Base-by-base conservation (phyloP, 108 stramenopile genomes). In the Pseudonitzschia delicatissima region DNA sequence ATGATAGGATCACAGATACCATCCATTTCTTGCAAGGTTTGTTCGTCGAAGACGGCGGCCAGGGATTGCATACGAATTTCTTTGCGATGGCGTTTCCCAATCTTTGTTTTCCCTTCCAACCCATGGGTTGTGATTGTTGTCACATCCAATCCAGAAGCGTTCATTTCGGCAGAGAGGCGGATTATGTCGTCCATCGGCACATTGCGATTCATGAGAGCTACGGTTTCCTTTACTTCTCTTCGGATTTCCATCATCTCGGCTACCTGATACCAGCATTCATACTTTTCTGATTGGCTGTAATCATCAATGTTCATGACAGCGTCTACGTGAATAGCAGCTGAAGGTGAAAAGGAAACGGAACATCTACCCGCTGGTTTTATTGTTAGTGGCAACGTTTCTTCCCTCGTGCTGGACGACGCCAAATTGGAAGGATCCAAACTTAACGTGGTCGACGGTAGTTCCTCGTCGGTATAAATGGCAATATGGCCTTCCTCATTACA, bases 11-110 rank as follows among this genome's bases (percentile, higher is more conserved):
- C 57, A 15, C 12, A 9, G 3, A 58, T 17, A 33, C 57, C 57
- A 21, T 58, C 57, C 34, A 58, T 58, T 35, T 35, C 57, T 58
- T 58, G 57, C 8, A 36, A 15, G 15, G 35, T 21, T 58, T 58
- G 57, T 58, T 58, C 57, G 15, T 58, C 57, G 15, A 58, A 37
- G n/a, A 58, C 57, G 7, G 35, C 57, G 0, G 32, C 29, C 3
- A 58, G 21, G 4, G 57, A 58, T 34, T 15, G 13, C 17, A 37
- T 15, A 7, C 57, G 57, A 28, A 28, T 21, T 15, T 32, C 34
- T 58, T 32, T 34, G 4, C 57, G 29, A 0, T 37, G 32, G 3
- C 57, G 57, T 37, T 58, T 58, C n/a, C 57, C 57, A 3, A 32
- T 21, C 0, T n/a, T 20, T 29, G 57, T 58, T 37, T 58, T 58